These are phyloP conservation scores for Phallus indusiatus DNA, from an alignment of 768 basidiomycete species.

Conservation along the genomic window DNA sequence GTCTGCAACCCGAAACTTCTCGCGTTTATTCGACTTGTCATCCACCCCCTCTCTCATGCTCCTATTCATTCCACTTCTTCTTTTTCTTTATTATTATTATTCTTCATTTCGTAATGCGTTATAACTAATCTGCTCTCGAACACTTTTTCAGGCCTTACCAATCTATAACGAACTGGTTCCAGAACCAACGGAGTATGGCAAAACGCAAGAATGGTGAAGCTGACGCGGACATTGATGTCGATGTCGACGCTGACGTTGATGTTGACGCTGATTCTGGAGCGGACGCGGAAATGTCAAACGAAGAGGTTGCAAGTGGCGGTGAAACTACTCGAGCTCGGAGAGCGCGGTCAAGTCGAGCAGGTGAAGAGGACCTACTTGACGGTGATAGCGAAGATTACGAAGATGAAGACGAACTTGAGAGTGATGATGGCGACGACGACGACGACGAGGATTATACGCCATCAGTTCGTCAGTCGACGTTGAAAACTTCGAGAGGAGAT, in stretches of 20 bases:
- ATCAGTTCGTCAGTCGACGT: background rate
- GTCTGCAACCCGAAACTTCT: background rate
- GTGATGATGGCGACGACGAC: background rate
- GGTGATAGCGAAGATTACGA: background rate
- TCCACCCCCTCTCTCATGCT: too few relatives aligned
- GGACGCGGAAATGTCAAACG: background rate
- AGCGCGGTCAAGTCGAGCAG: too few relatives aligned
- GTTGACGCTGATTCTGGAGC: background rate
- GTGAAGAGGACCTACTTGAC: background rate
- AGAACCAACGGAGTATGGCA: conserved; percentile 72
- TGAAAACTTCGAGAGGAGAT: background rate
- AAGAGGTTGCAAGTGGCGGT: background rate
- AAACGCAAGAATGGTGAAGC: conserved; percentile 34
- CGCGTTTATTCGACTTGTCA: background rate
- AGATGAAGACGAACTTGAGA: background rate
- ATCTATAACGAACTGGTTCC: conserved; percentile 81
- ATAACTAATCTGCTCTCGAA: conserved; percentile 19
- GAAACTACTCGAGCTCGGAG: too few relatives aligned
- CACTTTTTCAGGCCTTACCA: conserved; percentile 52
- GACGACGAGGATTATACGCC: background rate
- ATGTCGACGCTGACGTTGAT: background rate
- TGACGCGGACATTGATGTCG: background rate
- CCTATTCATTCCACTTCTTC: too few relatives aligned
- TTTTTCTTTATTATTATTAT: conserved; percentile 8
- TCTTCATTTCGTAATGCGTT: conserved; percentile 13